Evolutionary conservation across 2,329 filamentous ascomycete genomes (phyloP), one percentile per base, ranked within the genome.

Genomic region (Microcera coccophila): DNA sequence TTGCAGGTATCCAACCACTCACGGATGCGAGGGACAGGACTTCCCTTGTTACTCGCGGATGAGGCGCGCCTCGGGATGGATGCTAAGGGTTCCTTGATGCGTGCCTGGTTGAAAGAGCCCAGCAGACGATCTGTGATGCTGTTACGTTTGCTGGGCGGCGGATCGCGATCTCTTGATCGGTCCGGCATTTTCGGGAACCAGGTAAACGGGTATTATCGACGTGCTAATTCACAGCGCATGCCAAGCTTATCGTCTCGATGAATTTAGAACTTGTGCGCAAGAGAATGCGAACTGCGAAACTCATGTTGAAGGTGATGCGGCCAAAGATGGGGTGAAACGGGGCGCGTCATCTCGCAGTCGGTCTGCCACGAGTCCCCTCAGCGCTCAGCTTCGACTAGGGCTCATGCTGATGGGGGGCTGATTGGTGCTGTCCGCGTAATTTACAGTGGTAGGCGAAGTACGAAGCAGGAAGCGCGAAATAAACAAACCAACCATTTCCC

Each of bases 1-100:
- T 68, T 68, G 52, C 70, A 72, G 11, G 60, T 60, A 42, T 72
- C 67, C 24, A 72, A 62, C 70, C 70, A 72, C 33, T 69, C 63
- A 36, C 64, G 63, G 38, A 72, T 62, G 36, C 65, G 66, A 36
- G 57, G 58, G 26, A 70, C 53, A 15, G 68, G 69, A 9, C 62
- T 67, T 21, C 61, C 58, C 37, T 58, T 61, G 33, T 49, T 58
- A 38, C 58, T 50, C 32, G 58, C 57, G 34, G 59, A 53, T 14
- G 66, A 66, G 7, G 62, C 48, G 15, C 63, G 62, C 15, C 64
- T 54, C 37, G 54, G 53, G 20, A 61, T 49, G 2, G 58, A 55
- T 3, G 59, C 29, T n/a, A n/a, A 14, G 7, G 52, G 16, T 3
- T 60, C 60, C 17, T 63, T 57, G 29, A 61, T 60, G 41, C 64